Evolutionary conservation across 352 stramenopile species (phyloP).

Genomic region (Phytophthora boehmeriae): DNA sequence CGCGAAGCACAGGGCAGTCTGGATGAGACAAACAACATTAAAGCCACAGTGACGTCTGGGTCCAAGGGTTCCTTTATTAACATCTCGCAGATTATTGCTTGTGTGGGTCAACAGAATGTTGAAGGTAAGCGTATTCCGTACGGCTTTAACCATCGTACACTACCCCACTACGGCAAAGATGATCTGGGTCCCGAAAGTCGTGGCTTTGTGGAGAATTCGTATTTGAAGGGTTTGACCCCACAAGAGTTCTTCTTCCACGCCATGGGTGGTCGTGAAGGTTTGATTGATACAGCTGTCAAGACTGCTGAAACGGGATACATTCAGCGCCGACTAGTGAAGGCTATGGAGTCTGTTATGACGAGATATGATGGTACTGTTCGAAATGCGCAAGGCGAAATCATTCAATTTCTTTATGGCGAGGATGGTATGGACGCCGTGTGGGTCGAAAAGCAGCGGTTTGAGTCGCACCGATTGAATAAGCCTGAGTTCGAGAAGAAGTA

Average conservation of each 20-base stretch:
- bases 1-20: conserved; percentile 84
- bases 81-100: conserved; percentile 99
- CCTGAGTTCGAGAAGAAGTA: conserved; percentile 95
- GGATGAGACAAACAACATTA: conserved; percentile 99
- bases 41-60: conserved; percentile 98
- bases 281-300: conserved; percentile 99
- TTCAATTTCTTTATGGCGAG: conserved; percentile 94
- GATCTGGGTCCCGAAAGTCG: conserved; percentile 98
- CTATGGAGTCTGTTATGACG: conserved; percentile 99
- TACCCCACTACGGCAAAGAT: conserved; percentile 96
- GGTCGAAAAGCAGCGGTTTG: conserved; percentile 98
- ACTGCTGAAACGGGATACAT: conserved; percentile 99
- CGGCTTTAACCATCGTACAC: conserved; percentile 95
- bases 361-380: conserved; percentile 99
- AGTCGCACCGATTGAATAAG: conserved; percentile 91
- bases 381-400: conserved; percentile 91
- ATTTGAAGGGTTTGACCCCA: conserved; percentile 94
- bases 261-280: conserved; percentile 98
- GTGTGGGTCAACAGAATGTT: conserved; percentile 98
- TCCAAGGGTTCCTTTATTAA: conserved; percentile 99
- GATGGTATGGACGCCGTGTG: conserved; percentile 99
- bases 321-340: conserved; percentile 99
- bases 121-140: conserved; percentile 98
- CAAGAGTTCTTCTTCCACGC: conserved; percentile 99
- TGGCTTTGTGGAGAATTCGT: conserved; percentile 99